Evolutionary conservation across 2,329 filamentous ascomycete genomes (phyloP).

Genomic region (Botrytis deweyae): DNA sequence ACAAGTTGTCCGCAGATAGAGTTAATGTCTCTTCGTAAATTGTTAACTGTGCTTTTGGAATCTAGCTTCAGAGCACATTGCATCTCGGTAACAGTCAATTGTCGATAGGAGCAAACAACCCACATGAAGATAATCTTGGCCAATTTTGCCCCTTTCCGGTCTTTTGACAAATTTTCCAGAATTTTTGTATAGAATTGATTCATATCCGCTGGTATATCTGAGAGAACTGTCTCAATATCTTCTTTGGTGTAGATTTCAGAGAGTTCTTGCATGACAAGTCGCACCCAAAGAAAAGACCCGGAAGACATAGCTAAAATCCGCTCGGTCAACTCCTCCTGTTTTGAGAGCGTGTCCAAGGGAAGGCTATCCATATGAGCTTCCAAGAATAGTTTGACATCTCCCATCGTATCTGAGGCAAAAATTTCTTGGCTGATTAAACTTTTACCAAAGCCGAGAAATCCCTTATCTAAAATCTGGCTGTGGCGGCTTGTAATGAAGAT

Average conservation of each 20-base stretch:
- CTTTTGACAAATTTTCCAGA: conserved; percentile 1
- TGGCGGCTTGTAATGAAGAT: background rate
- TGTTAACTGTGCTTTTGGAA: conserved; percentile 21
- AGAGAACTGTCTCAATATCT: conserved; percentile 26
- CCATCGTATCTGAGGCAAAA: background rate
- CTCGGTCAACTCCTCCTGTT: conserved; percentile 11
- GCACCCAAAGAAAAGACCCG: conserved; percentile 23
- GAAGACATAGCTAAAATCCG: conserved; percentile 16
- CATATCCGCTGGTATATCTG: conserved; percentile 36
- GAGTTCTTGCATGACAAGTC: conserved; percentile 14
- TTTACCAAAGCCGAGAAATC: background rate
- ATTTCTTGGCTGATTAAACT: background rate
- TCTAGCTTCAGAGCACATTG: conserved; percentile 27
- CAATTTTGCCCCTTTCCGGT: conserved; percentile 33
- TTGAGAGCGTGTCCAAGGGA: background rate
- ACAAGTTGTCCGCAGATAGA: conserved; percentile 40
- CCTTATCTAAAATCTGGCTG: background rate
- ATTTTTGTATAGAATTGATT: conserved; percentile 38
- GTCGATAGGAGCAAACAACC: conserved; percentile 33
- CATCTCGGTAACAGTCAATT: conserved; percentile 35
- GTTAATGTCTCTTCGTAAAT: conserved; percentile 35
- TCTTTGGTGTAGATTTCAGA: conserved; percentile 14
- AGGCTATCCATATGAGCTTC: background rate
- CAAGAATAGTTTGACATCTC: background rate
- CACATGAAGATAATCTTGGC: conserved; percentile 37